These are phyloP conservation scores for Didymella sp. DNA, from an alignment of 2,329 filamentous ascomycete genomes.

Conservation along the genomic window DNA sequence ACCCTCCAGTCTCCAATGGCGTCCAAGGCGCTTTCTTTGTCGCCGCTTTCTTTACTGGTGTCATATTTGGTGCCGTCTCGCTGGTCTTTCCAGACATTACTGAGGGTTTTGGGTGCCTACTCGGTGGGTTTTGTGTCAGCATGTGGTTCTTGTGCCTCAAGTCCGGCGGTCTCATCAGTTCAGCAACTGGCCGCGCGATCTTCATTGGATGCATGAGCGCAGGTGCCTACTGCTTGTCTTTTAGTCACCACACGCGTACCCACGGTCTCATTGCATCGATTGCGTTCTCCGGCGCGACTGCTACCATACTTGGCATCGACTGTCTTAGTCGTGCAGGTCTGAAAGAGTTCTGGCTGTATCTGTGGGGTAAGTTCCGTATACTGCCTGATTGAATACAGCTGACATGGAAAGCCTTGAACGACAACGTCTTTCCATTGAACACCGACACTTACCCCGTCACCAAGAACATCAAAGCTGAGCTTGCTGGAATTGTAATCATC, in stretches of 20 bases:
- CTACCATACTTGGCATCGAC: conserved; percentile 82
- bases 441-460: conserved; percentile 84
- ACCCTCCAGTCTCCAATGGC: conserved; percentile 73
- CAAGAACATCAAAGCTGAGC: conserved; percentile 83
- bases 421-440: conserved; percentile 75
- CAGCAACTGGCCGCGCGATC: conserved; percentile 68
- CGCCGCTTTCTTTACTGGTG: conserved; percentile 74
- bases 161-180: conserved; percentile 74
- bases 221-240: conserved; percentile 72
- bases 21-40: conserved; percentile 88
- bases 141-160: conserved; percentile 90
- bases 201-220: conserved; percentile 78
- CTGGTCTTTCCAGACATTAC: conserved; percentile 85
- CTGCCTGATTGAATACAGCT: conserved; percentile 17
- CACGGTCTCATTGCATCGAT: conserved; percentile 80
- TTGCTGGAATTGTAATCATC: conserved; percentile 77
- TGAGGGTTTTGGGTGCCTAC: conserved; percentile 81
- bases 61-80: conserved; percentile 74
- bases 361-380: conserved; percentile 69
- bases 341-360: conserved; percentile 95
- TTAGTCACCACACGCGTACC: conserved; percentile 74
- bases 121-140: conserved; percentile 82
- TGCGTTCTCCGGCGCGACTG: conserved; percentile 82
- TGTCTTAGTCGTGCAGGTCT: conserved; percentile 88
- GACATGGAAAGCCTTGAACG: conserved; percentile 68